Conservation (phyloP, 495 filamentous ascomycete species). For the Podospora pseudoanserina region DNA sequence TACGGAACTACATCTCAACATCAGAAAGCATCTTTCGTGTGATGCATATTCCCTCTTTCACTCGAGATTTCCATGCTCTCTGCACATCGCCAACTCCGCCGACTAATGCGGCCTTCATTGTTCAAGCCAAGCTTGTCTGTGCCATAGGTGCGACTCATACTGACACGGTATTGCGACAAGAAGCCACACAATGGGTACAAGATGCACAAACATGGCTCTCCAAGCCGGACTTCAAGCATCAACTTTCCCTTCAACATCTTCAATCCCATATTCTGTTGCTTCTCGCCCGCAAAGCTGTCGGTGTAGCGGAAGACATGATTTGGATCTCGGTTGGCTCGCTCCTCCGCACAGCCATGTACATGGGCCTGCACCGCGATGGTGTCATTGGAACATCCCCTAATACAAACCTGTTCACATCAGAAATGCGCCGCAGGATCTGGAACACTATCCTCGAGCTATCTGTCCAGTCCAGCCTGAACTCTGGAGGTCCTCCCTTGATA, state of each 20-base stretch:
- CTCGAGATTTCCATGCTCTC: constrained; percentile 36
- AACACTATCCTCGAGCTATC: constrained; percentile 57
- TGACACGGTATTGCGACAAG: constrained; percentile 19
- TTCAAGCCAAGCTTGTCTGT: constrained; percentile 27
- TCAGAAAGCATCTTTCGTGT: constrained; percentile 50
- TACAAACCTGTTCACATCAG: constrained; percentile 41
- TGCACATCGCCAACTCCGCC: constrained; percentile 14
- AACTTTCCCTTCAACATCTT: constrained; percentile 16
- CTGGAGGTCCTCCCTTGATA: constrained; percentile 52
- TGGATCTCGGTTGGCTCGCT: constrained; percentile 19
- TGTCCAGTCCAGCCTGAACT: constrained; percentile 50
- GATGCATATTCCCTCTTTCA: constrained; percentile 55
- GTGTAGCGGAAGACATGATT: constrained; percentile 22
- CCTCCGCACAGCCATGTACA: constrained; percentile 26
- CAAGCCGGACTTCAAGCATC: constrained; percentile 23
- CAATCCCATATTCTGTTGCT: constrained; percentile 24
- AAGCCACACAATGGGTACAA: constrained; percentile 25
- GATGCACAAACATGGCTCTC: constrained; percentile 28
- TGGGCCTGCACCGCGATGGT: constrained; percentile 29
- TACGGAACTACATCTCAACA: constrained; percentile 46
- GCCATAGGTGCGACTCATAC: constrained; percentile 26
- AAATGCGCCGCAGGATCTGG: constrained; percentile 62
- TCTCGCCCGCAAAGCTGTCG: constrained; percentile 21
- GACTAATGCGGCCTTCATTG: constrained; percentile 16
- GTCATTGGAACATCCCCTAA: constrained; percentile 18